Evolutionary conservation across 345 rosid species (phyloP), one percentile per base, ranked within the genome.

Genomic region (Citrus glauca): DNA sequence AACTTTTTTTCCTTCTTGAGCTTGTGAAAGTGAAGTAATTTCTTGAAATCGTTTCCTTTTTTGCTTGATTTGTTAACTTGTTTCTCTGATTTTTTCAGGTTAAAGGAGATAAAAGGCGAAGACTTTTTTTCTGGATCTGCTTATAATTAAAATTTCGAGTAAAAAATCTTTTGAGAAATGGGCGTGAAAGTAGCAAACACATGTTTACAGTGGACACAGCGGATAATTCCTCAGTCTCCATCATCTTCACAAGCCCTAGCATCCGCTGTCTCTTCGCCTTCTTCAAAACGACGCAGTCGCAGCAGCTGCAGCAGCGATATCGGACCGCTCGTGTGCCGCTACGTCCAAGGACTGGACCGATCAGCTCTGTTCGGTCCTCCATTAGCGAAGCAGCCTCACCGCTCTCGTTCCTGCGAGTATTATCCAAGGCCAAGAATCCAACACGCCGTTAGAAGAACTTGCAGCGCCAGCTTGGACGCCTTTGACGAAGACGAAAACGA

Each of bases 221-320:
- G 89, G 20, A 81, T 84, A 19, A 14, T 86, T 67, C 87, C 86
- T 62, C 95, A 84, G 4, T 78, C 89, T 77, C 84, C 94, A 2
- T 85, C 94, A 0, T 86, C 90, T 24, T 88, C 93, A 14, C 95
- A 89, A 80, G 70, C 97, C 62, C 78, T 90, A 60, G 86, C 95
- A 65, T 88, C 92, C 2, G 78, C 90, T 2, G 59, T 88, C 56
- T 86, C 92, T 28, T 88, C 95, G 30, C 91, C 92, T 64, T 89
- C 93, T 0, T 73, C 88, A 0, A 79, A 63, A 40, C 81, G 90
- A 79, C 84, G 91, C 7, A 68, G 59, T 77, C 89, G 57, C 57
- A 53, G 57, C 2, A 55, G 78, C 45, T 88, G 57, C 57, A 53
- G 57, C 2, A 55, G 78, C 45, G 84, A 75, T 7, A 77, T 37